phyloP scores from a whole-genome alignment of 768 basidiomycete genomes.

The Phlebiopsis flavidoalba region DNA sequence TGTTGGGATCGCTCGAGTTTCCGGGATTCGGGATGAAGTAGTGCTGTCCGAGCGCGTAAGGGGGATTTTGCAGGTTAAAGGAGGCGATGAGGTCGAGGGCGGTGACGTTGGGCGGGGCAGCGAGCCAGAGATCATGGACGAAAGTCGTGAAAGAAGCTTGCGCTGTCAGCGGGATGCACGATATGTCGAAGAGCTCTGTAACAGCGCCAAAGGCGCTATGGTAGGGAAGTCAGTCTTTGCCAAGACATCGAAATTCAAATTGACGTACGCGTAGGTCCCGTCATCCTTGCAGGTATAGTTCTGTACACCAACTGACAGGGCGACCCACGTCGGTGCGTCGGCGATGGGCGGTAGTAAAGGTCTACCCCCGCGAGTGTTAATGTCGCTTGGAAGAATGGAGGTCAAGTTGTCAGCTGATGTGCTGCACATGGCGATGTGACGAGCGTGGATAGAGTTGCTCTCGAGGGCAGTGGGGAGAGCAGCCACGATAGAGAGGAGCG shows the following conservation, averaged over 20 bases:
- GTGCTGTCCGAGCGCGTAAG: slow-evolving; percentile 43
- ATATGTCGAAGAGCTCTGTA: slow-evolving; percentile 50
- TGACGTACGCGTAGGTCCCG: slow-evolving; percentile 34
- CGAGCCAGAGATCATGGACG: slow-evolving; percentile 28
- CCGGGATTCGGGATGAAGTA: slow-evolving; percentile 49
- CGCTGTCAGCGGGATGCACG: slow-evolving; percentile 36
- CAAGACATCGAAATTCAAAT: neutral
- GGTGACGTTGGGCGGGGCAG: slow-evolving; percentile 13
- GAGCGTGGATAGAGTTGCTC: neutral
- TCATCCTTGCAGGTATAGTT: slow-evolving; percentile 42
- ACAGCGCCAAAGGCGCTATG: slow-evolving; percentile 27
- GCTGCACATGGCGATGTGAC: neutral
- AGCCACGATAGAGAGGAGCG: neutral
- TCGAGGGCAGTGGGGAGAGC: neutral
- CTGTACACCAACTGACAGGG: slow-evolving; percentile 38
- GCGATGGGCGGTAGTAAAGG: slow-evolving; percentile 29
- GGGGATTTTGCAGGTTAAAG: slow-evolving; percentile 7
- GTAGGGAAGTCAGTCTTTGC: neutral
- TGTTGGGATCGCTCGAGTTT: slow-evolving; percentile 36
- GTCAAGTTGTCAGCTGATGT: neutral
- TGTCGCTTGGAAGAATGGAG: neutral
- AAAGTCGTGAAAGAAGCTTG: slow-evolving; percentile 28
- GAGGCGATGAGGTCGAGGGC: slow-evolving; percentile 14
- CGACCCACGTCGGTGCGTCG: slow-evolving; percentile 30
- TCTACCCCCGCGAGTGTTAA: slow-evolving; percentile 7